Evolutionary conservation across 148 eudicot species (phyloP), one percentile per base, ranked within the genome.

Genomic region (Camellia lanceoleosa): DNA sequence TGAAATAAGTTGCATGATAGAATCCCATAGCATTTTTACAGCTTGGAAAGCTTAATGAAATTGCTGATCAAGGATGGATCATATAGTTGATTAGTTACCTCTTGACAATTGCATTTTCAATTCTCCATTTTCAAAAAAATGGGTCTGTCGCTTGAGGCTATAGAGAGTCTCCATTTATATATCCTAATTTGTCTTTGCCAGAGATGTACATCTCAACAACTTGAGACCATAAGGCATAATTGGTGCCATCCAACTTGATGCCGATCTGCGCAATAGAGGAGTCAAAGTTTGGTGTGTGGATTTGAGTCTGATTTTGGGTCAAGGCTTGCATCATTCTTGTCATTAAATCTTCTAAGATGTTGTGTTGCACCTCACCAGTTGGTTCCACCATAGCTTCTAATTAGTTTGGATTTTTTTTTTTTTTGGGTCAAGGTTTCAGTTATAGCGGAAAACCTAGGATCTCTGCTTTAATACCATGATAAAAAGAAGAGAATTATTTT

Each of bases 211-310:
- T 52, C 43, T 73, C 62, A 19, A 73, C 62, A 54, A 73, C 15
- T 73, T 73, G 62, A 12, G 62, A 55, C 76, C 62, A 73, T 20
- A 73, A 52, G 13, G 63, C 56, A 79, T 56, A 79, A 3, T 71
- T 79, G 30, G 66, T 23, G 3, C 76, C 81, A 60, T 79, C 68
- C 2, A 79, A 42, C 54, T 79, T 79, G 56, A 79, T 79, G 41
- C 66, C 81, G 5, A 79, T 79, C 10, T 30, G 76, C 42, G 81
- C 75, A 68, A 68, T 13, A 41, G 68, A 18, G 15, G 75, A 8
- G 4, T 71, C 81, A 58, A 9, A 30, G 2, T 3, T 23, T 70
- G 49, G 19, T 70, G 0, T n/a, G n/a, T 7, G 38, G 8, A 1
- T 14, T 12, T 79, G 63, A 49, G 46, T 68, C 3, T 68, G n/a